Evolutionary conservation across 2,329 filamentous ascomycete genomes (phyloP), one percentile per base, ranked within the genome.

Genomic region (Ophiostoma sp.): DNA sequence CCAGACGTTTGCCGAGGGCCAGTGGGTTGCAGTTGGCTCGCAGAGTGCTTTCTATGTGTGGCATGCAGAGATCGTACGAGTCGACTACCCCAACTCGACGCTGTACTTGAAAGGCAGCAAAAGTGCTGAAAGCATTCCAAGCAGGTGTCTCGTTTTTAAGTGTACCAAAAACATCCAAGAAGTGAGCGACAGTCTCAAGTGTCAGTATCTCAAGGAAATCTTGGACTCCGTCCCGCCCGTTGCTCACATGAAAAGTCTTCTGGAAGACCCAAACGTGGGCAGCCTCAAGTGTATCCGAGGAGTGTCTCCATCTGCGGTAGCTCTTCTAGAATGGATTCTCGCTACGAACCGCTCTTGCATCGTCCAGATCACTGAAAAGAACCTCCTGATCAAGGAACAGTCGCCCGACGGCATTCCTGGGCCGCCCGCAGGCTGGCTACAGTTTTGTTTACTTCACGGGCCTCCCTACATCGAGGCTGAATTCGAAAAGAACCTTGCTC

Each of bases 341-440:
- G 91, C 93, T 0, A 96, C 93, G 0, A 97, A 97, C 75, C 85
- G 92, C 65, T 94, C 94, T 0, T 94, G 90, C 74, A 95, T 97
- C 72, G 83, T 94, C 65, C 89, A 94, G 74, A 89, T 95, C 20
- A 87, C 89, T 62, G 79, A 79, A 10, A 76, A 72, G 17, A 68
- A 70, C 11, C 64, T 57, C 10, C 48, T 62, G 60, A 39, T 68
- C 5, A 54, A 54, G 23, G 67, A 70, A n/a, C 3, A 17, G 6
- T 13, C 2, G 27, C 5, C 15, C 15, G 1, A 3, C 3, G 23
- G 44, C 54, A 23, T 2, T 6, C 5, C 3, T 4, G 8, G 1
- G 44, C 27, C 35, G 33, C 33, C 62, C 0, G 6, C 76, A 82
- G 0, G 82, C 79, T 94, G 89, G 84, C 82, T 92, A 70, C 93